A percentile compares a stretch with the other conserved stretches of the same genome.
Conservation (phyloP, 148 eudicot genomes). For the Beta vulgaris region DNA sequence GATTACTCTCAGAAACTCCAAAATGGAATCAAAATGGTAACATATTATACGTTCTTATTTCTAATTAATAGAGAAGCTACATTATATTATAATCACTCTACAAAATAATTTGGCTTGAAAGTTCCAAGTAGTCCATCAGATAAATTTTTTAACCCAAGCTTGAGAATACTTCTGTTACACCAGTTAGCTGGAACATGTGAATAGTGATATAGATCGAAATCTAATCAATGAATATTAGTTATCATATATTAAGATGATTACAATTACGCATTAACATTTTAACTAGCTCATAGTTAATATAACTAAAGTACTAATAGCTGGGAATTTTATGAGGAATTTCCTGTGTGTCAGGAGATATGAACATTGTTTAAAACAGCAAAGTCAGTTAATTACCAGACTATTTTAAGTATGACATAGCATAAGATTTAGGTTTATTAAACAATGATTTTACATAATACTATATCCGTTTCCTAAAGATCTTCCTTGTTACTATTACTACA, state of each 20-base stretch:
- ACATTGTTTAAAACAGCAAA: background rate
- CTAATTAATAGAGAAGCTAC: background rate
- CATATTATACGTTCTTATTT: background rate
- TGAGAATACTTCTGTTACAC: background rate
- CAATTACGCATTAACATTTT: background rate
- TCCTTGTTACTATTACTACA: too few relatives aligned
- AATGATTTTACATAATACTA: too few relatives aligned
- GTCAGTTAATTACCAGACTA: background rate
- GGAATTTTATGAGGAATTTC: background rate
- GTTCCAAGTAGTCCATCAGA: slow-evolving; percentile 1
- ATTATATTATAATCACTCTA: background rate
- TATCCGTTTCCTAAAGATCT: too few relatives aligned
- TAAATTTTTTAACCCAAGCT: background rate
- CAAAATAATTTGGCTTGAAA: background rate
- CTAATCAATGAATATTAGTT: background rate
- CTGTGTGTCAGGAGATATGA: background rate
- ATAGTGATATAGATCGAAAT: background rate
- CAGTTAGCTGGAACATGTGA: slow-evolving; percentile 22
- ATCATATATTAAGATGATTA: background rate
- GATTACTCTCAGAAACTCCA: background rate
- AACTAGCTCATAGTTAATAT: background rate
- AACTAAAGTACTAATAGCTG: slow-evolving; percentile 1
- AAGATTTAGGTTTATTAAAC: background rate
- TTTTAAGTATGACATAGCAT: background rate
- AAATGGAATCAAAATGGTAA: background rate